These are phyloP conservation scores for Xerocomellus amylosporus DNA, from an alignment of 768 basidiomycete species.

Conservation along the genomic window DNA sequence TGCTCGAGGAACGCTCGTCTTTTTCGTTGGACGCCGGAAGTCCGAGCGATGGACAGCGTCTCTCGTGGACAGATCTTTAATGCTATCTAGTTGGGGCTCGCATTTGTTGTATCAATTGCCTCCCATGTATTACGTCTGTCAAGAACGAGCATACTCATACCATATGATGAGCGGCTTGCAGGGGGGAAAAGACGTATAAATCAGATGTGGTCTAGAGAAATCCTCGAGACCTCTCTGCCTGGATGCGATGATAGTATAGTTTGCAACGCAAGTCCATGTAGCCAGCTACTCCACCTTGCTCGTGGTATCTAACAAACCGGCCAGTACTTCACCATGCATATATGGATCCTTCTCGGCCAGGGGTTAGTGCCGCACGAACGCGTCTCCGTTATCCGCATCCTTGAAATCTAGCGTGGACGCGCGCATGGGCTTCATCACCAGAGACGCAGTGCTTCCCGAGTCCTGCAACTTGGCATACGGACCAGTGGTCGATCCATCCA, in stretches of 20 bases:
- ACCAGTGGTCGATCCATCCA: constrained; percentile 1
- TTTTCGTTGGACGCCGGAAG: neutral
- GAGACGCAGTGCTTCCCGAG: constrained; percentile 27
- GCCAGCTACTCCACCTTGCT: constrained; percentile 33
- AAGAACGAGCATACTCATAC: neutral
- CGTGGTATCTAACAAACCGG: constrained; percentile 10
- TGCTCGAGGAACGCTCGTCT: neutral
- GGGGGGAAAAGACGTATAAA: constrained; percentile 1
- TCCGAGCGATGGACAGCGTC: too few species aligned
- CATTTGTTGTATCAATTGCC: neutral
- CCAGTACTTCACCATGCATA: neutral
- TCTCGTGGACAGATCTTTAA: neutral
- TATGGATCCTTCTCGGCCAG: neutral
- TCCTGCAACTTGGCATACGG: constrained; percentile 26
- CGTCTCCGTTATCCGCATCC: constrained; percentile 17
- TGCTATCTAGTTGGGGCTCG: neutral
- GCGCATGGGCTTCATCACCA: constrained; percentile 31
- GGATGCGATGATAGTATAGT: constrained; percentile 3
- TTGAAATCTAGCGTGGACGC: constrained; percentile 18
- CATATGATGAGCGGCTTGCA: neutral
- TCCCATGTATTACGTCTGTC: neutral
- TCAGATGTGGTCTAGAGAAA: neutral
- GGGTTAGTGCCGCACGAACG: constrained; percentile 11
- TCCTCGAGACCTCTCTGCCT: neutral
- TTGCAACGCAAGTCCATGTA: constrained; percentile 24